Evolutionary conservation across 2,329 filamentous ascomycete genomes (phyloP).

Genomic region (Colletotrichum acutatum): DNA sequence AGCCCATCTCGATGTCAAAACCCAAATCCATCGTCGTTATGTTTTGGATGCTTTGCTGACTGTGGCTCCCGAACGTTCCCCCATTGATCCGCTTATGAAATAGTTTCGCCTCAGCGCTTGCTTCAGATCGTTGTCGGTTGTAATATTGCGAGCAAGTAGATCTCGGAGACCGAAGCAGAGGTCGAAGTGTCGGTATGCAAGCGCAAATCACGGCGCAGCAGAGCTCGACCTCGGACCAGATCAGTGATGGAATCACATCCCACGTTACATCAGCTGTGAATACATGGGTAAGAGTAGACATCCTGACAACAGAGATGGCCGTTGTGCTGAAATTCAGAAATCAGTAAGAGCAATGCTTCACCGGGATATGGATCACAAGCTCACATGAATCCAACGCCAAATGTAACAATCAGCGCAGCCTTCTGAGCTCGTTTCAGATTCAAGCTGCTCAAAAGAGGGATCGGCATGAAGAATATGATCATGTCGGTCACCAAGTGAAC

Average conservation of each 20-base stretch:
- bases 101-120: neutral
- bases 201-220: conserved; percentile 27
- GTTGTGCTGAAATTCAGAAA: neutral
- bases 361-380: neutral
- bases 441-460: conserved; percentile 15
- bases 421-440: conserved; percentile 8
- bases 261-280: conserved; percentile 25
- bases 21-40: neutral
- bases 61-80: conserved; percentile 12
- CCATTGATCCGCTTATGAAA: conserved; percentile 6
- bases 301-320: conserved; percentile 22
- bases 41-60: conserved; percentile 15
- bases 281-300: conserved; percentile 3
- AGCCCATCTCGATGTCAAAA: neutral
- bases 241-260: conserved; percentile 15
- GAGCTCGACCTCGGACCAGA: conserved; percentile 25
- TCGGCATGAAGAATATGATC: conserved; percentile 30
- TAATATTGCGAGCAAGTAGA: neutral
- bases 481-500: conserved; percentile 28
- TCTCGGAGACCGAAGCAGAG: neutral
- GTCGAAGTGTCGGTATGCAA: conserved; percentile 31
- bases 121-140: neutral
- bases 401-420: conserved; percentile 13
- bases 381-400: conserved; percentile 32
- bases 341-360: neutral